Conservation (phyloP, 176 grass and related monocot genomes). For the Triticum timopheevii region DNA sequence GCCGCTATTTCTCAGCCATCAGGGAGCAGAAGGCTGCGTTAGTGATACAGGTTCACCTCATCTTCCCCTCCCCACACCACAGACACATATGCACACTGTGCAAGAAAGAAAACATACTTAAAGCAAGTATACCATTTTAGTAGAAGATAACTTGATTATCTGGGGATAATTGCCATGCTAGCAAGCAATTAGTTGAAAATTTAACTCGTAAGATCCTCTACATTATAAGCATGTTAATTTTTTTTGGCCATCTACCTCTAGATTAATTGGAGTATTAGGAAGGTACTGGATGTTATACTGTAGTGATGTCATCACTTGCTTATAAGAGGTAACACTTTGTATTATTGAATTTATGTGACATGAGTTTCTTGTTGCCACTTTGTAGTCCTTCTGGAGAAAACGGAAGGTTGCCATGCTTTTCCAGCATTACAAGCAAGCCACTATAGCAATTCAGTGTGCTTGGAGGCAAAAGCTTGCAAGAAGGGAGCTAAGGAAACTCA, state of each 20-base stretch:
- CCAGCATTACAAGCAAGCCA: slow-evolving; percentile 51
- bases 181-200: background rate
- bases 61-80: background rate
- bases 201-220: slow-evolving; percentile 12
- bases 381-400: slow-evolving; percentile 80
- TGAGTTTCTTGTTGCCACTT: background rate
- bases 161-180: background rate
- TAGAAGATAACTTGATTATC: slow-evolving; percentile 5
- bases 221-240: background rate
- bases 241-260: background rate
- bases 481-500: slow-evolving; percentile 78
- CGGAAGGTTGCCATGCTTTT: slow-evolving; percentile 51
- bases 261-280: background rate
- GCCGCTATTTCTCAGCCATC: slow-evolving; percentile 53
- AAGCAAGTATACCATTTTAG: background rate
- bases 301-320: slow-evolving; percentile 1
- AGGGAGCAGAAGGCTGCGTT: slow-evolving; percentile 71
- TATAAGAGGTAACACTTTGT: background rate
- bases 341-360: slow-evolving; percentile 7
- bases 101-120: background rate
- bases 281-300: background rate
- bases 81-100: background rate
- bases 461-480: slow-evolving; percentile 89
- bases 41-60: slow-evolving; percentile 66
- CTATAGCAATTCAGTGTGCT: slow-evolving; percentile 73